These are phyloP conservation scores for Sporothrix curviconia DNA, from an alignment of 2,329 filamentous ascomycete genomes.

Conservation along the genomic window DNA sequence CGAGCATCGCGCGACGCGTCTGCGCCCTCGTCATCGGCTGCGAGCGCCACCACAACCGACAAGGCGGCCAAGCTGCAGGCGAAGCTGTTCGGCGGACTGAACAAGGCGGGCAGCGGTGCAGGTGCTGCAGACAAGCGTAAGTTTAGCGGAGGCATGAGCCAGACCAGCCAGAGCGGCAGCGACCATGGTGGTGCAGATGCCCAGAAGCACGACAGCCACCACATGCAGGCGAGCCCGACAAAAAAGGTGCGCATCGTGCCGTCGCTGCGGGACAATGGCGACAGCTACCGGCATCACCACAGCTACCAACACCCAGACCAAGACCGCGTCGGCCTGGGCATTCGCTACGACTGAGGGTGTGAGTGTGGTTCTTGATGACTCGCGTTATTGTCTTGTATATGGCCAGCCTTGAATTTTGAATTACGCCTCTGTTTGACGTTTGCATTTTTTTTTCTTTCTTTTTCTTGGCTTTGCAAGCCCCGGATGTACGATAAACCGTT, in stretches of 20 bases:
- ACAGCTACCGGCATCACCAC: constrained; percentile 17
- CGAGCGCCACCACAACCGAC: constrained; percentile 31
- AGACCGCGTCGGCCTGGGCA: constrained; percentile 44
- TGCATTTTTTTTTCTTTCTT: background rate
- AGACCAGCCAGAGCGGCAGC: constrained; percentile 18
- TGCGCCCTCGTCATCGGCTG: too few relatives aligned
- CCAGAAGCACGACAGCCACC: constrained; percentile 26
- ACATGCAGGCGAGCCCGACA: constrained; percentile 38
- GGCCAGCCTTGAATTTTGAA: background rate
- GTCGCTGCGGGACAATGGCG: constrained; percentile 31
- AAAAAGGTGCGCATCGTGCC: constrained; percentile 45
- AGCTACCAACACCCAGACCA: constrained; percentile 14
- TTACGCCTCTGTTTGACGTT: background rate
- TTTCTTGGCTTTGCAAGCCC: background rate
- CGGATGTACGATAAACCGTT: constrained; percentile 1
- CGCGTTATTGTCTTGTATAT: background rate
- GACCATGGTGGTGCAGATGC: constrained; percentile 26
- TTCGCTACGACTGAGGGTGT: constrained; percentile 37
- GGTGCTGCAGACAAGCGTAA: constrained; percentile 43
- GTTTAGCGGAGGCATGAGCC: constrained; percentile 30
- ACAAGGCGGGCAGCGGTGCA: constrained; percentile 30
- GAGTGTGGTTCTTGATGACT: background rate
- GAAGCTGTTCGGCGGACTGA: constrained; percentile 42
- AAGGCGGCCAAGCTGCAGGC: constrained; percentile 44
- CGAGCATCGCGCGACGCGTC: constrained; percentile 31